A percentile compares a stretch with the other conserved stretches of the same genome.
These are phyloP conservation scores for Pleurotus salmoneostramineus DNA, from an alignment of 768 basidiomycete species.

Conservation along the genomic window DNA sequence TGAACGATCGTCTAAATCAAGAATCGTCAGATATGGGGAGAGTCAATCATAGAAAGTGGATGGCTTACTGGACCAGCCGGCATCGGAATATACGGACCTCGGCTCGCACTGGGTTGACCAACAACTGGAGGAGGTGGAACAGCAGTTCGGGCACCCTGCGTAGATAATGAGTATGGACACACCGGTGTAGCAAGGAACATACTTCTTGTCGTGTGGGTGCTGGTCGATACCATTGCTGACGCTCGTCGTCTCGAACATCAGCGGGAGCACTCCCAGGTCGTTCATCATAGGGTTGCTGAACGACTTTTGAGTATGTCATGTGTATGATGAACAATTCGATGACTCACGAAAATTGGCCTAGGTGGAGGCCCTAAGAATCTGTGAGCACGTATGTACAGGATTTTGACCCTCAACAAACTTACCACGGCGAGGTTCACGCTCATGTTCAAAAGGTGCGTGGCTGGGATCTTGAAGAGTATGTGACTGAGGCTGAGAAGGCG, in stretches of 20 bases:
- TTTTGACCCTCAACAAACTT: neutral
- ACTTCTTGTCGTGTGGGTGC: neutral
- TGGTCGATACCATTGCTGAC: constrained; percentile 31
- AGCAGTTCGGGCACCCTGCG: constrained; percentile 10
- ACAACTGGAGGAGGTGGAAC: constrained; percentile 23
- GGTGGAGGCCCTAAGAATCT: constrained; percentile 14
- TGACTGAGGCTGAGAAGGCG: neutral
- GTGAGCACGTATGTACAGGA: too few species aligned
- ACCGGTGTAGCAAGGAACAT: neutral
- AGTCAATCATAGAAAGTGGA: neutral
- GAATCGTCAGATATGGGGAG: constrained; percentile 3
- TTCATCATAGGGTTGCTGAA: constrained; percentile 4
- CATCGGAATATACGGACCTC: constrained; percentile 37
- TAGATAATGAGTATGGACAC: constrained; percentile 9
- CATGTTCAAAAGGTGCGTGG: too few species aligned
- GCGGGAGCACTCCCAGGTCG: constrained; percentile 26
- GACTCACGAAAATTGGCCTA: constrained; percentile 22
- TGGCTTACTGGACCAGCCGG: constrained; percentile 51
- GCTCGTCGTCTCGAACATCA: constrained; percentile 8
- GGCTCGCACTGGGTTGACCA: constrained; percentile 17
- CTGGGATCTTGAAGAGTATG: neutral
- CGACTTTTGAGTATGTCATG: neutral
- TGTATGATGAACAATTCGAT: neutral
- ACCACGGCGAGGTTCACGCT: neutral
- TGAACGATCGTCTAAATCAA: constrained; percentile 51